These are phyloP conservation scores for Thelephora ganbajun DNA, from an alignment of 768 basidiomycete species.

Conservation along the genomic window DNA sequence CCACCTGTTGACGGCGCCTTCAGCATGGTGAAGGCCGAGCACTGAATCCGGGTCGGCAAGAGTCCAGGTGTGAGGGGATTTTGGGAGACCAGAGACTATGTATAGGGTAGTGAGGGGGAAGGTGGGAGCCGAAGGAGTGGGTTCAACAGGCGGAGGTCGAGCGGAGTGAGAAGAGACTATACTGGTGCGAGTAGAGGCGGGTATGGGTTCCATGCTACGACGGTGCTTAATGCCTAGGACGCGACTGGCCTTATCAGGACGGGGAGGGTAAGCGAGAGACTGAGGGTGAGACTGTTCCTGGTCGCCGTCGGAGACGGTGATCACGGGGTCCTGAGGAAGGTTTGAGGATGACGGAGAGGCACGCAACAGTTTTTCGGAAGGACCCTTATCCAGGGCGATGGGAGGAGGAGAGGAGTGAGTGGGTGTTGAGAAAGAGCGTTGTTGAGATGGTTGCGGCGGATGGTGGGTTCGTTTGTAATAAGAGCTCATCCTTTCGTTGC, in stretches of 20 bases:
- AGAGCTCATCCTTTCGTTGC: background rate
- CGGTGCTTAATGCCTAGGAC: constrained; percentile 65
- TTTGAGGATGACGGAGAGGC: constrained; percentile 8
- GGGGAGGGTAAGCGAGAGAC: constrained; percentile 20
- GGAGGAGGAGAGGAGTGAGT: background rate
- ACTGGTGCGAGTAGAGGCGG: constrained; percentile 61
- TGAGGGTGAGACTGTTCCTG: constrained; percentile 13
- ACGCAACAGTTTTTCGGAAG: too few species aligned
- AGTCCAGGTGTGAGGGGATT: constrained; percentile 84
- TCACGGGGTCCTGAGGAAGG: constrained; percentile 33
- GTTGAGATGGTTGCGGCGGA: background rate
- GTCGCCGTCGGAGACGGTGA: constrained; percentile 32
- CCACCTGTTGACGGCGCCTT: constrained; percentile 78
- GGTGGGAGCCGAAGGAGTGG: constrained; percentile 45
- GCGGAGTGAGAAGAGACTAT: constrained; percentile 64
- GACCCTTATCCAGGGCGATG: too few species aligned
- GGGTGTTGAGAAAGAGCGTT: constrained; percentile 1
- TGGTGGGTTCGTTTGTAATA: background rate
- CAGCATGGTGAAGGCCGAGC: constrained; percentile 66
- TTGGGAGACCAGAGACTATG: constrained; percentile 79
- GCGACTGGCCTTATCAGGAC: constrained; percentile 64
- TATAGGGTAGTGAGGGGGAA: constrained; percentile 73
- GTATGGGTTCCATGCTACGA: constrained; percentile 76
- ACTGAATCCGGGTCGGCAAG: constrained; percentile 77
- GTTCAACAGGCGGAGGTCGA: constrained; percentile 10